Evolutionary conservation across 1,284 basidiomycete species (phyloP).

Genomic region (Ceratobasidium sp.): DNA sequence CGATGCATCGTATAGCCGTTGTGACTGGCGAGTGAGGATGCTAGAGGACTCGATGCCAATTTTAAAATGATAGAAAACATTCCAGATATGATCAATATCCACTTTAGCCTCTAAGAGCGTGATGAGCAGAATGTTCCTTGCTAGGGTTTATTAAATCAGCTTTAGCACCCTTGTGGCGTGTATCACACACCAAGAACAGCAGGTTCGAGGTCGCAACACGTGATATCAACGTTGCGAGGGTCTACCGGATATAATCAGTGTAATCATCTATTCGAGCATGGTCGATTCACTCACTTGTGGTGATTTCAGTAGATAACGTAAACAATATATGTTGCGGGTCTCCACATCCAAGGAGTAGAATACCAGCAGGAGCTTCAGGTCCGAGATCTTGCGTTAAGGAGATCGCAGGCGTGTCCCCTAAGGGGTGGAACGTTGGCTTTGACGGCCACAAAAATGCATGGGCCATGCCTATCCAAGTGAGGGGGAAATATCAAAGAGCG

Average conservation of each 20-base stretch:
- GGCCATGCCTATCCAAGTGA: conserved; percentile 1
- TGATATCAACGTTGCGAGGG: conserved; percentile 58
- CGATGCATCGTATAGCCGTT: conserved; percentile 54
- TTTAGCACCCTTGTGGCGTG: conserved; percentile 4
- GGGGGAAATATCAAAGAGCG: too few relatives aligned
- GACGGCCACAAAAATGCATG: conserved; percentile 47
- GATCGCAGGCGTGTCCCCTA: background rate
- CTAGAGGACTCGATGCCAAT: conserved; percentile 55
- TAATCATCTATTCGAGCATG: background rate
- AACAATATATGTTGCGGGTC: conserved; percentile 17
- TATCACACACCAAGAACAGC: conserved; percentile 58
- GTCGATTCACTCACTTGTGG: too few relatives aligned
- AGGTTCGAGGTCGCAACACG: conserved; percentile 65
- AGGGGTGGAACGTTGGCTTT: conserved; percentile 36
- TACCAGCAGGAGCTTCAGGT: conserved; percentile 15
- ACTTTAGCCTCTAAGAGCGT: conserved; percentile 52
- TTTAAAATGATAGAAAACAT: conserved; percentile 63
- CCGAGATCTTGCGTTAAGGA: conserved; percentile 24
- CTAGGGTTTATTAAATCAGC: conserved; percentile 45
- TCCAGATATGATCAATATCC: conserved; percentile 54
- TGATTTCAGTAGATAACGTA: conserved; percentile 6
- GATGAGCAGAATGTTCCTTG: conserved; percentile 54
- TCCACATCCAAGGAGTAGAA: conserved; percentile 6
- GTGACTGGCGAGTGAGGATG: conserved; percentile 56
- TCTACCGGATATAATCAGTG: conserved; percentile 44